Percentiles rank a stretch among this genome's conserved stretches.
Evolutionary conservation across 176 grass and related monocot species (phyloP).

Genomic region (Eleusine indica): DNA sequence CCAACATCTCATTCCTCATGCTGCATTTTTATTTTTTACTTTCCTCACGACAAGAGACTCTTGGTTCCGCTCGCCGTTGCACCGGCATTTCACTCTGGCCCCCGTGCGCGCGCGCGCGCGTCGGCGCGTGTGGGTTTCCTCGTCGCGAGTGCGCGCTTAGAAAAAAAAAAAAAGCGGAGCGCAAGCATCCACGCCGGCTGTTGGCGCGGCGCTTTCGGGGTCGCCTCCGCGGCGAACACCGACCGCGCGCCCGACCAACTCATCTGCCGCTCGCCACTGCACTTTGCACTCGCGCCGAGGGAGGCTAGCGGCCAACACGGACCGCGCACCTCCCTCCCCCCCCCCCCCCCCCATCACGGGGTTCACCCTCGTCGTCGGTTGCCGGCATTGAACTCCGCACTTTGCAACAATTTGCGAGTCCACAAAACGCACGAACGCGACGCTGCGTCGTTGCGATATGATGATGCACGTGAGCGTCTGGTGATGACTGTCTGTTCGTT

Average conservation of each 20-base stretch:
- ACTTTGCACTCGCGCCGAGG: not conserved
- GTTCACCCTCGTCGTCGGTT: not conserved
- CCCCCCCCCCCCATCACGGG: not conserved
- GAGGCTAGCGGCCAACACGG: conserved; percentile 8
- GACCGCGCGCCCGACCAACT: conserved; percentile 14
- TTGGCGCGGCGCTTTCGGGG: conserved; percentile 26
- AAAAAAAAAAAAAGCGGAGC: not conserved
- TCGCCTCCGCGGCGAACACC: not conserved
- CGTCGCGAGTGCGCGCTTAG: not conserved
- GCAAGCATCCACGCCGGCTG: not conserved
- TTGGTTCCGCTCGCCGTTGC: not conserved
- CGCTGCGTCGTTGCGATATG: not conserved
- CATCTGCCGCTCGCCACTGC: not conserved
- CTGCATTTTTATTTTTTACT: not conserved
- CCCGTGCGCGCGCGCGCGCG: too few relatives aligned
- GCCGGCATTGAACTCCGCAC: not conserved
- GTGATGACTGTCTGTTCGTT: not conserved
- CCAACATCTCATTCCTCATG: not conserved
- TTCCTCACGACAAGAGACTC: not conserved
- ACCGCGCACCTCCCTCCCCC: conserved; percentile 25
- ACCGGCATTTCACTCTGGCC: not conserved
- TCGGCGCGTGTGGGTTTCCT: not conserved
- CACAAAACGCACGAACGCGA: not conserved
- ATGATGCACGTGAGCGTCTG: not conserved
- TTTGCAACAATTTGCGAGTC: not conserved